Evolutionary conservation across 306 rosid species (phyloP), one percentile per base, ranked within the genome.

Genomic region (Sesbania bispinosa): DNA sequence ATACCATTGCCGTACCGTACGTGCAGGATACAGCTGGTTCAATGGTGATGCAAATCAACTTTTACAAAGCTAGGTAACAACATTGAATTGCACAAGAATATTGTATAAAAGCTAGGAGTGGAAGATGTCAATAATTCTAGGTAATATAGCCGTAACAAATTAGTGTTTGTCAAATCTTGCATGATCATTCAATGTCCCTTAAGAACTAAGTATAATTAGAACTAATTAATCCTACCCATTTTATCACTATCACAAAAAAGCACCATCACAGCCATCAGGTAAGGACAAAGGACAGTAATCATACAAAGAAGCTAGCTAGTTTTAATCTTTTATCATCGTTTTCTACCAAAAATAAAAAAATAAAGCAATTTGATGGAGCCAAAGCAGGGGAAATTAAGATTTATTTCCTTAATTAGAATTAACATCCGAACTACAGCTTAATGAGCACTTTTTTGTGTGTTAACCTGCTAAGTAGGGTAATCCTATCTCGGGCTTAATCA

Each of bases 1-100:
- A n/a, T n/a, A 20, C 59, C 24, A 62, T 43, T 77, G 71, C 20
- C 66, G 3, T n/a, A n/a, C n/a, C n/a, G n/a, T n/a, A n/a, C n/a
- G n/a, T 16, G 69, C 45, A 50, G 47, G 58, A 66, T 46, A 78
- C 76, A 71, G 68, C 46, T 43, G 39, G 62, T 71, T 78, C 21
- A 46, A 46, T 21, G 46, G 57, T 16, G 78, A 78, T 64, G 46
- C 62, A 33, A 50, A 71, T 43, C 9, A 62, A 46, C 27, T 48
- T 21, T 23, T 69, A 35, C 48, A 38, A 77, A 67, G 30, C 65
- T 30, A 66, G 41, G 57, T 58, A 59, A 59, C 52, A 35, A 48
- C 16, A 70, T 30, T 42, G 66, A 29, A 63, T 19, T 26, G 14
- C 48, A 38, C 20, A 59, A 35, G 8, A 58, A 77, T 68, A 47